Evolutionary conservation across 208 protist species (phyloP).

Genomic region (Leishmania major): DNA sequence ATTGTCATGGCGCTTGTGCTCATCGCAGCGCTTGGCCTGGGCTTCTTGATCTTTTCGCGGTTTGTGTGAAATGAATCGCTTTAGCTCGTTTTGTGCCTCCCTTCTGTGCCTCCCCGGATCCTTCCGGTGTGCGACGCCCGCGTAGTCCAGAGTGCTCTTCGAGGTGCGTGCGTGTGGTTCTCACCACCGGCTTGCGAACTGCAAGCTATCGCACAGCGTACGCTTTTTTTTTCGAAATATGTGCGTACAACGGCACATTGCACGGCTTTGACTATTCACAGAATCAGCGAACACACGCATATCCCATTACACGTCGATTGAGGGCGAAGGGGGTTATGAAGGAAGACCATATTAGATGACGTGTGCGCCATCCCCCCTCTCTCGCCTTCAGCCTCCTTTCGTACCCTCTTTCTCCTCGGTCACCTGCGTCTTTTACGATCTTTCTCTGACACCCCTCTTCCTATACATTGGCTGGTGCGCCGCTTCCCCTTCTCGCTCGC

Average conservation of each 20-base stretch:
- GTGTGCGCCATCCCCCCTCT: neutral
- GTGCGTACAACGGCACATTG: neutral
- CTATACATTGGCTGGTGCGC: neutral
- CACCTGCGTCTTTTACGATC: neutral
- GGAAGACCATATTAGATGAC: neutral
- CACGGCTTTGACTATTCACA: neutral
- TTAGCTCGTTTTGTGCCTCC: neutral
- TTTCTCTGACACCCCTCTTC: neutral
- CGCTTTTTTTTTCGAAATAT: neutral
- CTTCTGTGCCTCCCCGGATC: neutral
- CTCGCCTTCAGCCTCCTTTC: neutral
- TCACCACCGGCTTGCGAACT: neutral
- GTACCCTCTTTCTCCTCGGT: neutral
- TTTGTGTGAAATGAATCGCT: neutral
- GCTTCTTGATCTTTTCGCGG: neutral
- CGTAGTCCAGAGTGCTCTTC: neutral
- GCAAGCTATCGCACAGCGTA: neutral
- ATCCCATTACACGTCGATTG: neutral
- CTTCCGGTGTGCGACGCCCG: neutral
- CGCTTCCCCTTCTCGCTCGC: neutral
- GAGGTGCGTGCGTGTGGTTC: neutral
- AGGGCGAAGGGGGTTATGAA: neutral
- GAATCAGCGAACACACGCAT: neutral
- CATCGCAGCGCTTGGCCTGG: slow-evolving; percentile 11
- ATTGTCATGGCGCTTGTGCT: slow-evolving; percentile 10